Percentiles rank a stretch among this genome's conserved stretches.
These are phyloP conservation scores for Blepharisma stoltei DNA, from an alignment of 73 alveolate species.

Conservation along the genomic window DNA sequence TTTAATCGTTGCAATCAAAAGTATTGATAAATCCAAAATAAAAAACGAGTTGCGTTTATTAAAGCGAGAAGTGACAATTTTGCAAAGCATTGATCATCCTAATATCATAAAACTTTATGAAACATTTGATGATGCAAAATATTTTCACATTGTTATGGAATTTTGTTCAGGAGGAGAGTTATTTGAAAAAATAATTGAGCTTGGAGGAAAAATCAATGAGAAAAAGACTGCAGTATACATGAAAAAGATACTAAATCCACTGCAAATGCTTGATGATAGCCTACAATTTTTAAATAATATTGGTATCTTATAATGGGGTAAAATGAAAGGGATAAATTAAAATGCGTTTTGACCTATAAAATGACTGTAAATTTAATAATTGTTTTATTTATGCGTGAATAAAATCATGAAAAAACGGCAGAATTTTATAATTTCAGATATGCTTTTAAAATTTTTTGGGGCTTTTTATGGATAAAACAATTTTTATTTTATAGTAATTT, in stretches of 20 bases:
- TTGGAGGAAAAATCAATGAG: neutral
- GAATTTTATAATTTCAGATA: too few relatives aligned
- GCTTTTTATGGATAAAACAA: too few relatives aligned
- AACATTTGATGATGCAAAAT: constrained; percentile 77
- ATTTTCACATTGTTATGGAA: constrained; percentile 88
- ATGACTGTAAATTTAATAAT: too few relatives aligned
- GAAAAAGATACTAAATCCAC: constrained; percentile 16
- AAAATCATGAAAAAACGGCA: too few relatives aligned
- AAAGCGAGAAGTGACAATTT: constrained; percentile 74
- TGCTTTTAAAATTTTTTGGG: too few relatives aligned
- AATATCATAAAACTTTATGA: constrained; percentile 82
- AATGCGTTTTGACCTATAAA: too few relatives aligned
- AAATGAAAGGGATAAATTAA: too few relatives aligned
- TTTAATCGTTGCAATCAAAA: constrained; percentile 33
- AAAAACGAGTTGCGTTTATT: constrained; percentile 62
- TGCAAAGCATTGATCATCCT: constrained; percentile 84
- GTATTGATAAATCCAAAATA: constrained; percentile 44
- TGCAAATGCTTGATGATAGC: too few relatives aligned
- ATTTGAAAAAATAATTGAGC: neutral
- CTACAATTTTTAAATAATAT: too few relatives aligned
- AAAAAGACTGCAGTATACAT: neutral
- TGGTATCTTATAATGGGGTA: too few relatives aligned
- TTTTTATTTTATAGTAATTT: too few relatives aligned
- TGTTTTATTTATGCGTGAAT: too few relatives aligned
- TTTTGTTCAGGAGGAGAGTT: constrained; percentile 27